Base-by-base conservation (phyloP, 2,329 filamentous ascomycete genomes). In the Lithohypha guttulata region DNA sequence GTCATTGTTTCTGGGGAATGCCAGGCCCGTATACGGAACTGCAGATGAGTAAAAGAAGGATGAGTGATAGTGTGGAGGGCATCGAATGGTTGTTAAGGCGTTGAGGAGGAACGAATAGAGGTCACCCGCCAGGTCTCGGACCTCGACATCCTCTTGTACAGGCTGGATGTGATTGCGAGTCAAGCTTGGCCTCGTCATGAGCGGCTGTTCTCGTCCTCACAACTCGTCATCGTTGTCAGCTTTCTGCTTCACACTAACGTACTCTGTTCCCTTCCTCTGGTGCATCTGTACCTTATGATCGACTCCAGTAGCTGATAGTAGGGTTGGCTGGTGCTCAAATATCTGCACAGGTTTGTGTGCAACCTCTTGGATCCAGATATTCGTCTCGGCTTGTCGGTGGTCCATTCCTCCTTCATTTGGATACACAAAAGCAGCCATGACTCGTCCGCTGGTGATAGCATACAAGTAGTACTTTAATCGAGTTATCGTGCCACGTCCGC, bases 1-100 rank as follows among this genome's bases (percentile, higher is more conserved):
- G 62, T 6, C 65, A 68, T 52, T 44, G 44, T 11, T 60, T 41
- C 27, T 49, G 46, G 46, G 23, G 20, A 2, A 39, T 38, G 15
- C 11, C 5, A 9, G 13, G 22, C 5, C 17, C 3, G 4, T 45
- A 42, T 31, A 39, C 42, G n/a, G 25, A 42, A 10, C 17, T 49
- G 29, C 42, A 49, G 15, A 49, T 47, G 44, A 43, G 28, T 6
- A 37, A 25, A 21, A 34, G 31, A 20, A 41, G 44, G 40, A 42
- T 43, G 37, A 26, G 25, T 7, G 39, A 49, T 34, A 27, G 33
- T 7, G 40, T 49, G 1, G 44, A 47, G 3, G 46, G 46, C 2
- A 19, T 47, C 4, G 42, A 36, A 4, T 49, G 46, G 46, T 19
- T 49, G 25, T 36, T 49, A 30, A 29, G 25, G 34, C 29, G 29